Evolutionary conservation across 345 rosid species (phyloP).

Genomic region (Pugionium dolabratum): DNA sequence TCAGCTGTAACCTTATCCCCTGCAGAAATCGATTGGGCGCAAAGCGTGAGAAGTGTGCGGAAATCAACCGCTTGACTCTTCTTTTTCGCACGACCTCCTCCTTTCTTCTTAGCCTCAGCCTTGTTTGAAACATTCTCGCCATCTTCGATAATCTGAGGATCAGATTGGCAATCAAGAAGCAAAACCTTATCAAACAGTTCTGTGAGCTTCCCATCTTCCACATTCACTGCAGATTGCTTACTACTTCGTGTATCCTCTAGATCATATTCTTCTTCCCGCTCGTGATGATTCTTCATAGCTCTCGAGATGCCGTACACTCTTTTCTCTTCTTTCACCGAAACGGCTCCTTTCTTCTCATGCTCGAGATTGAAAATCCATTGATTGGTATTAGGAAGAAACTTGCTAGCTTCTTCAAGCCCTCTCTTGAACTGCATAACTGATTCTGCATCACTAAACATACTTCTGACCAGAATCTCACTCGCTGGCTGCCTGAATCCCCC

Average conservation of each 20-base stretch:
- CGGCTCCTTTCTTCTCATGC: constrained; percentile 18
- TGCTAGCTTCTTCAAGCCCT: constrained; percentile 85
- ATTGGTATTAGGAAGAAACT: constrained; percentile 69
- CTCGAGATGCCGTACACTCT: constrained; percentile 33
- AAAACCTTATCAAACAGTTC: constrained; percentile 77
- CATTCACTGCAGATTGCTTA: constrained; percentile 57
- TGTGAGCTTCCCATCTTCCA: constrained; percentile 57
- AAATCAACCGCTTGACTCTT: constrained; percentile 67
- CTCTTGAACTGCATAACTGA: constrained; percentile 66
- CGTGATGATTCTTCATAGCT: constrained; percentile 60
- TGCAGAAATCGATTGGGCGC: too few species aligned
- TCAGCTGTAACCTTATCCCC: too few species aligned
- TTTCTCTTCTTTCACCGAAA: constrained; percentile 41
- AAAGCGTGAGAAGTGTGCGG: constrained; percentile 60
- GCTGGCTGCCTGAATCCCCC: constrained; percentile 39
- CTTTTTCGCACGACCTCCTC: constrained; percentile 47
- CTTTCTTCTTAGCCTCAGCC: constrained; percentile 40
- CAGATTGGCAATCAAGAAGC: constrained; percentile 40
- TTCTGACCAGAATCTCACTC: constrained; percentile 51
- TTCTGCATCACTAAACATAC: constrained; percentile 55
- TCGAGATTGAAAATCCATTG: constrained; percentile 49
- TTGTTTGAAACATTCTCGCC: constrained; percentile 31
- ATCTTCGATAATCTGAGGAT: constrained; percentile 25
- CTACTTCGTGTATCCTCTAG: constrained; percentile 60
- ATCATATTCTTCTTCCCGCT: constrained; percentile 42